A percentile compares a stretch with the other conserved stretches of the same genome.
These are phyloP conservation scores for Sporothrix variecibatus DNA, from an alignment of 2,329 filamentous ascomycete species.

Conservation along the genomic window DNA sequence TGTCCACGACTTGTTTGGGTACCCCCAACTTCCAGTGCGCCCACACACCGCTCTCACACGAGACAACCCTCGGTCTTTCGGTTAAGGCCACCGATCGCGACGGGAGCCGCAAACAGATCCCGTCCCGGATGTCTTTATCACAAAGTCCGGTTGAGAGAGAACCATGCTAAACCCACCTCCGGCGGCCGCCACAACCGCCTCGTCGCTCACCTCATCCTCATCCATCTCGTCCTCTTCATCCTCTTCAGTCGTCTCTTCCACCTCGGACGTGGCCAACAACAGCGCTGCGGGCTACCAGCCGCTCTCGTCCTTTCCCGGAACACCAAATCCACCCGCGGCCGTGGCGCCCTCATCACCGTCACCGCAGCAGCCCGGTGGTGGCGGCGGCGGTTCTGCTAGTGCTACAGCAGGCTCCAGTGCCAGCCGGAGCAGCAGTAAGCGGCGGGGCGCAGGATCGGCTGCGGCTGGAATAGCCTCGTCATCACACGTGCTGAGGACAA, in stretches of 20 bases:
- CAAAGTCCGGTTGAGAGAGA: background rate
- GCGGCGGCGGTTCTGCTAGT: background rate
- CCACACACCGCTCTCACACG: background rate
- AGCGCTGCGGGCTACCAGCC: background rate
- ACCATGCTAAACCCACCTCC: conserved; percentile 16
- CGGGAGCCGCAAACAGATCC: background rate
- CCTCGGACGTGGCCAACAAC: background rate
- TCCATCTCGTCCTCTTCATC: conserved; percentile 15
- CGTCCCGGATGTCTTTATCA: background rate
- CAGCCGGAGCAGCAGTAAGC: conserved; percentile 31
- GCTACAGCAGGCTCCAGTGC: background rate
- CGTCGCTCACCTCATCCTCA: conserved; percentile 1
- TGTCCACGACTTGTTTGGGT: background rate
- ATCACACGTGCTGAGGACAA: conserved; percentile 39
- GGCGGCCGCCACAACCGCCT: conserved; percentile 10
- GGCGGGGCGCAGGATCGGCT: conserved; percentile 32
- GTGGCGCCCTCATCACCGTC: background rate
- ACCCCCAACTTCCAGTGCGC: background rate
- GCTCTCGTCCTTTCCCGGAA: background rate
- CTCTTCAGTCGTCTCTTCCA: conserved; percentile 15
- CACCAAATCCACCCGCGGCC: background rate
- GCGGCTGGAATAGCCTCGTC: conserved; percentile 20
- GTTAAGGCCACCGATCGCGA: background rate
- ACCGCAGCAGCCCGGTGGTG: background rate
- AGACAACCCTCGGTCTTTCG: background rate